phyloP scores from a whole-genome alignment of 2,329 filamentous ascomycete genomes.

The Sarocladiaceae sp. region DNA sequence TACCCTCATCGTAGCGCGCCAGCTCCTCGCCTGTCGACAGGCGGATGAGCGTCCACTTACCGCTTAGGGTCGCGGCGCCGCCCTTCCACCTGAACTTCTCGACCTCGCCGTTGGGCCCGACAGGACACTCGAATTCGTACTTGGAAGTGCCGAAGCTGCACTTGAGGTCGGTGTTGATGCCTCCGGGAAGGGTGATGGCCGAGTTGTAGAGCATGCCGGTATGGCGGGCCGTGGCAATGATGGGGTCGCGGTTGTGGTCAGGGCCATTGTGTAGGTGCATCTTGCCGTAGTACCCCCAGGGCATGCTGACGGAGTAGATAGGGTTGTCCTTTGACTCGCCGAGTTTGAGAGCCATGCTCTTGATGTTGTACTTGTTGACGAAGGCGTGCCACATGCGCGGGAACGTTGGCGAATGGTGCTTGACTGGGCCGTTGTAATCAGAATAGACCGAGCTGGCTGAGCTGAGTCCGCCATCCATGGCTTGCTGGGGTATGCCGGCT shows the following conservation, averaged over 20 bases:
- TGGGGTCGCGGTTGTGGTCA: background rate
- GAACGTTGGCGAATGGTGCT: no score
- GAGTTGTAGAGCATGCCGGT: background rate
- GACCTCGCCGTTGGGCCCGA: background rate
- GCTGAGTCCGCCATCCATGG: no score
- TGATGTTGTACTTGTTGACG: background rate
- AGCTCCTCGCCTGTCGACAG: background rate
- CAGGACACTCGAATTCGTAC: background rate
- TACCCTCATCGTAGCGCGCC: background rate
- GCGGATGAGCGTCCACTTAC: background rate
- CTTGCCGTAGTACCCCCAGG: background rate
- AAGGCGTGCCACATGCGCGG: background rate
- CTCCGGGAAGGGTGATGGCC: background rate
- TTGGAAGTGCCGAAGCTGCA: background rate
- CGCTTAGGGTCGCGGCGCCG: background rate
- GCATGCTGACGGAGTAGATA: background rate
- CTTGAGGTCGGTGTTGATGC: background rate
- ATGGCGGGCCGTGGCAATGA: background rate
- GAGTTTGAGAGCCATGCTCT: background rate
- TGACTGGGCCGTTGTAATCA: no score
- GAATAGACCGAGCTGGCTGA: no score
- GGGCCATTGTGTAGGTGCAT: background rate
- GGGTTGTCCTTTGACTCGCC: background rate
- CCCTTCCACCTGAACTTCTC: conserved; percentile 1
- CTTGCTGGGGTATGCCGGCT: no score